phyloP scores from a whole-genome alignment of 2,329 filamentous ascomycete genomes.

The Drechslerella dactyloides region DNA sequence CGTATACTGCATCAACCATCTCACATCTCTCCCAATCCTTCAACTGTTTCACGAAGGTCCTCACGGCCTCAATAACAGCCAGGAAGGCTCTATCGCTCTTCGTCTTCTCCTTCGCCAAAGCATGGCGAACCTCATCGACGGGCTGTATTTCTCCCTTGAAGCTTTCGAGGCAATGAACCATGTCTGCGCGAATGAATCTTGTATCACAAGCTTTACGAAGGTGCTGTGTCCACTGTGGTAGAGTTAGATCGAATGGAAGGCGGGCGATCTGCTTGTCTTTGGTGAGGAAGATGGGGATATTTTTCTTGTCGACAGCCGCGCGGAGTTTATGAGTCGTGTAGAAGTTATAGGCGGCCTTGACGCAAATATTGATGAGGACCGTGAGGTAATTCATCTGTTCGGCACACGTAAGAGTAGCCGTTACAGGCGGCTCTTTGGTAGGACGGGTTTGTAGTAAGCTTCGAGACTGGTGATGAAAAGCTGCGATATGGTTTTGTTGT shows the following conservation, averaged over 20 bases:
- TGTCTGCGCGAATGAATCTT: constrained; percentile 50
- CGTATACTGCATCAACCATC: constrained; percentile 52
- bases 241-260: constrained; percentile 47
- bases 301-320: constrained; percentile 26
- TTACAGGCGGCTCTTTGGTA: constrained; percentile 15
- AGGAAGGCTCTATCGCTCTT: constrained; percentile 53
- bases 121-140: constrained; percentile 54
- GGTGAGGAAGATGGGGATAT: constrained; percentile 27
- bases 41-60: constrained; percentile 54
- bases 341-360: constrained; percentile 25
- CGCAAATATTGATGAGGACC: constrained; percentile 20
- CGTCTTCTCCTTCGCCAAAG: constrained; percentile 52
- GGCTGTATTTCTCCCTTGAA: constrained; percentile 55
- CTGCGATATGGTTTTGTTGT: neutral
- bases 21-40: constrained; percentile 54
- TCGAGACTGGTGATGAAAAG: neutral
- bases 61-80: constrained; percentile 53
- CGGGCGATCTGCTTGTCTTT: constrained; percentile 34
- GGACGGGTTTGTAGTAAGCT: neutral
- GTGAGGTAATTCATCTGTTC: constrained; percentile 26
- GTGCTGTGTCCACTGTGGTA: constrained; percentile 55
- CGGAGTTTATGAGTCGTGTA: constrained; percentile 13
- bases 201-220: constrained; percentile 53
- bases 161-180: constrained; percentile 53
- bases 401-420: neutral